Base-by-base conservation (phyloP, 2,329 filamentous ascomycete species). In the Taxawa tesnikishii region DNA sequence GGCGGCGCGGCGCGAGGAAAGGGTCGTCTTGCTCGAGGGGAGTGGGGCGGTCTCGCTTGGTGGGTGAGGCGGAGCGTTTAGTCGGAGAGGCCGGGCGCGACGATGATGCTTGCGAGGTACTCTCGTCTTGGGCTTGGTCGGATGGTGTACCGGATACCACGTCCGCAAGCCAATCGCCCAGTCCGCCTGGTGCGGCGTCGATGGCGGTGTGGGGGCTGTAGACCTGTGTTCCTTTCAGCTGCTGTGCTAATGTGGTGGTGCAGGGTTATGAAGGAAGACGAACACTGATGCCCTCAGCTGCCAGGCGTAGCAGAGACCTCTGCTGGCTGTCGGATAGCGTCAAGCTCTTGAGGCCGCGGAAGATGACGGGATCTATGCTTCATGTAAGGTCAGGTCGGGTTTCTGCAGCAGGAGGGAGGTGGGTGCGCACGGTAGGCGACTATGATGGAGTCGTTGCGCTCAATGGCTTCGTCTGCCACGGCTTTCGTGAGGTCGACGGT, bases 191-290 rank as follows among this genome's bases (percentile, higher is more conserved):
- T 1, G 83, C 83, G 24, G 84, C 84, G 56, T 98, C 90, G 26
- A 96, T 75, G 10, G 90, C 88, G 1, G 90, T 98, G 59, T 98
- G 90, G 1, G 90, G 90, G 43, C 80, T 85, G 64, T 96, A 98
- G 35, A 98, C 57, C 56, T 58, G 26, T n/a, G 29, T 11, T 16
- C 9, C 28, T 4, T 19, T n/a, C n/a, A n/a, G n/a, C n/a, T n/a
- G n/a, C n/a, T n/a, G 13, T 35, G 23, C 33, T 33, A 15, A 15
- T 15, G 25, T 27, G 9, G n/a, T 38, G 14, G 26, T 25, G 14
- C 14, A 9, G 4, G n/a, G 13, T 11, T n/a, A 4, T 25, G 3
- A 35, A 41, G 9, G 47, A n/a, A n/a, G n/a, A n/a, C n/a, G n/a
- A n/a, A 53, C 85, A 42, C 85, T 92, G 47, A 98, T 84, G 21